phyloP scores from a whole-genome alignment of 2,329 filamentous ascomycete species.

The Xenosphaeropsis pyriputrescens region DNA sequence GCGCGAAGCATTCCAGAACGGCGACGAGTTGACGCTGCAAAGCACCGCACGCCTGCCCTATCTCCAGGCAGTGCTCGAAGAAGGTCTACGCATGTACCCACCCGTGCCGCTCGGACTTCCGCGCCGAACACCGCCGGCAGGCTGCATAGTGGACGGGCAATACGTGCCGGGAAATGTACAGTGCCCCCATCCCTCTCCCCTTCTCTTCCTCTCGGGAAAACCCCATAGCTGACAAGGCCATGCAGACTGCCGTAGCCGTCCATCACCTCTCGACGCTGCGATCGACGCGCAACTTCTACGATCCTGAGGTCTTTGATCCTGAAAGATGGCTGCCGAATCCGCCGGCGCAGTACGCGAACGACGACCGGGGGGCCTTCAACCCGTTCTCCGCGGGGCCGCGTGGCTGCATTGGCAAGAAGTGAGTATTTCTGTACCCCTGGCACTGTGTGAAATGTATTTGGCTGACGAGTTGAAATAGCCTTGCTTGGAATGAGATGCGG shows the following conservation, averaged over 20 bases:
- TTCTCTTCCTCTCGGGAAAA: not conserved
- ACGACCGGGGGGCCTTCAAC: conserved; percentile 12
- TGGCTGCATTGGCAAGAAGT: conserved; percentile 8
- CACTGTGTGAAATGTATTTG: no score
- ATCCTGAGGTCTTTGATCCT: conserved; percentile 2
- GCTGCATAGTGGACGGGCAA: conserved; percentile 5
- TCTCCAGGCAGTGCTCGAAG: conserved; percentile 25
- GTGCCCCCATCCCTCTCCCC: no score
- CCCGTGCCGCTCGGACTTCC: conserved; percentile 3
- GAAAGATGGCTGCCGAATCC: conserved; percentile 4
- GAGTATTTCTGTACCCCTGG: not conserved
- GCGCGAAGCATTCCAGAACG: conserved; percentile 18
- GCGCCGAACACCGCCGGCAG: conserved; percentile 4
- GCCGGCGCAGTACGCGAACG: conserved; percentile 24
- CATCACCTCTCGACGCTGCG: not conserved
- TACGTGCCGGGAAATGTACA: conserved; percentile 5
- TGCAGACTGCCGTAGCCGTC: not conserved
- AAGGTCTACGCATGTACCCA: conserved; percentile 26
- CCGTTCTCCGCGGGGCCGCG: conserved; percentile 7
- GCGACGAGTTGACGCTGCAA: conserved; percentile 23
- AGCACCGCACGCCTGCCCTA: conserved; percentile 19
- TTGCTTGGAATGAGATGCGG: conserved; percentile 3
- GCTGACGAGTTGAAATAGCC: not conserved
- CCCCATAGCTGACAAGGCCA: not conserved
- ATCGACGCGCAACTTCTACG: not conserved